These are phyloP conservation scores for Lasiodiplodia hormozganensis DNA, from an alignment of 2,329 filamentous ascomycete genomes.

Conservation along the genomic window DNA sequence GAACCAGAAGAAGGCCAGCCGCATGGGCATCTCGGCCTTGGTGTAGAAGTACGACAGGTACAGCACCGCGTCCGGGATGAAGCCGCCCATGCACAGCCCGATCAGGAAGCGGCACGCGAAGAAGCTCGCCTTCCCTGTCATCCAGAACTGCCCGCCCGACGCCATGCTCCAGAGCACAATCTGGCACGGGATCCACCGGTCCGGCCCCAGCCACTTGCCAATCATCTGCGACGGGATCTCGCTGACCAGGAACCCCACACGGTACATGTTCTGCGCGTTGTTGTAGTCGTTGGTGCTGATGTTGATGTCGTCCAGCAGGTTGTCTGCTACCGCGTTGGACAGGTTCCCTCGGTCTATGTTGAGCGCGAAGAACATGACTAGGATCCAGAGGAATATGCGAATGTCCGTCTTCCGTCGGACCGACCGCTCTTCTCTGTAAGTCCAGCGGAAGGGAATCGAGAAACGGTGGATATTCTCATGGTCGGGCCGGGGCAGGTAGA, in stretches of 20 bases:
- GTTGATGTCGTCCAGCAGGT: conserved; percentile 41
- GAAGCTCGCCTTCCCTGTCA: conserved; percentile 34
- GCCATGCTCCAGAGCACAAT: conserved; percentile 66
- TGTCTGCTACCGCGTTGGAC: conserved; percentile 45
- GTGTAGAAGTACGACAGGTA: conserved; percentile 70
- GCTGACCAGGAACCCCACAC: conserved; percentile 73
- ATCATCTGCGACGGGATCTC: conserved; percentile 56
- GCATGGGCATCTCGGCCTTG: conserved; percentile 64
- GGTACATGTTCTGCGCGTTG: conserved; percentile 66
- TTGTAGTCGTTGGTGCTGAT: conserved; percentile 49
- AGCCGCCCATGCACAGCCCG: conserved; percentile 61
- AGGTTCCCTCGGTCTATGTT: conserved; percentile 61
- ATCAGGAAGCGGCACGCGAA: conserved; percentile 52
- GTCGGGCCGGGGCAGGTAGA: conserved; percentile 63
- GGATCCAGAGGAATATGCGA: conserved; percentile 59
- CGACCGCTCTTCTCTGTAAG: conserved; percentile 61
- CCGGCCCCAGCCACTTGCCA: conserved; percentile 54
- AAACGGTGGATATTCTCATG: conserved; percentile 68
- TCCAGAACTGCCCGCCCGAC: conserved; percentile 55
- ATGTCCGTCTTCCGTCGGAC: conserved; percentile 62
- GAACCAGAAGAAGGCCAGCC: conserved; percentile 73
- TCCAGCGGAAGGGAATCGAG: conserved; percentile 64
- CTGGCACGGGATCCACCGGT: conserved; percentile 65
- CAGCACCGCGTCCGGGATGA: conserved; percentile 69
- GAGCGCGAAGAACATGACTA: conserved; percentile 61